A percentile compares a stretch with the other conserved stretches of the same genome.
phyloP scores from a whole-genome alignment of 2,329 filamentous ascomycete genomes.

The Fusarium pilosicola region DNA sequence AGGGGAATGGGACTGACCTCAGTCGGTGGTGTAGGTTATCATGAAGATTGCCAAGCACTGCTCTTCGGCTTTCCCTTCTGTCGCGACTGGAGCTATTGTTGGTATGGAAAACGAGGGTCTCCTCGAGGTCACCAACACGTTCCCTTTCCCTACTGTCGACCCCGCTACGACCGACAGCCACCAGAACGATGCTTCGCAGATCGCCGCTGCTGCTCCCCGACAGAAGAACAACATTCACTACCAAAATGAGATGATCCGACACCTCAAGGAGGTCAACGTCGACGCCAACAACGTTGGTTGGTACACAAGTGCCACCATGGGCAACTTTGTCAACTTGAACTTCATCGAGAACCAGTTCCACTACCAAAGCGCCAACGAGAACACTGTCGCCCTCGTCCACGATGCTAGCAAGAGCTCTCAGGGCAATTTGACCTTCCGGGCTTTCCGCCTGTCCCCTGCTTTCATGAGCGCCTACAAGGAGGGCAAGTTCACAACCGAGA shows the following conservation, averaged over 20 bases:
- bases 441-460: constrained; percentile 85
- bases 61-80: constrained; percentile 86
- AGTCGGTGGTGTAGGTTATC: constrained; percentile 71
- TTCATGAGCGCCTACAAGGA: constrained; percentile 97
- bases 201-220: constrained; percentile 88
- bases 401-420: constrained; percentile 96
- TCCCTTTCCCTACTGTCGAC: constrained; percentile 90
- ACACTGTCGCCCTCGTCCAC: constrained; percentile 88
- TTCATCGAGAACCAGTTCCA: constrained; percentile 98
- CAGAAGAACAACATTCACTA: constrained; percentile 90
- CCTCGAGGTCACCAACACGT: constrained; percentile 93
- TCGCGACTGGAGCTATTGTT: constrained; percentile 88
- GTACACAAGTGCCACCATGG: constrained; percentile 99
- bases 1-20: constrained; percentile 30
- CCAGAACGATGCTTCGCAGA: constrained; percentile 77
- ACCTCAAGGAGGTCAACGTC: constrained; percentile 95
- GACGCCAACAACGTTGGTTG: constrained; percentile 98
- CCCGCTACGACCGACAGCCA: constrained; percentile 74
- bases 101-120: constrained; percentile 88
- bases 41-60: constrained; percentile 99
- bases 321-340: constrained; percentile 94
- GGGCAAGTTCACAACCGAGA: constrained; percentile 96
- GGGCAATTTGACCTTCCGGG: constrained; percentile 87
- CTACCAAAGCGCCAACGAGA: constrained; percentile 96
- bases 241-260: constrained; percentile 96